Evolutionary conservation across 306 rosid species (phyloP).

Genomic region (Gynostemma pentaphyllum): DNA sequence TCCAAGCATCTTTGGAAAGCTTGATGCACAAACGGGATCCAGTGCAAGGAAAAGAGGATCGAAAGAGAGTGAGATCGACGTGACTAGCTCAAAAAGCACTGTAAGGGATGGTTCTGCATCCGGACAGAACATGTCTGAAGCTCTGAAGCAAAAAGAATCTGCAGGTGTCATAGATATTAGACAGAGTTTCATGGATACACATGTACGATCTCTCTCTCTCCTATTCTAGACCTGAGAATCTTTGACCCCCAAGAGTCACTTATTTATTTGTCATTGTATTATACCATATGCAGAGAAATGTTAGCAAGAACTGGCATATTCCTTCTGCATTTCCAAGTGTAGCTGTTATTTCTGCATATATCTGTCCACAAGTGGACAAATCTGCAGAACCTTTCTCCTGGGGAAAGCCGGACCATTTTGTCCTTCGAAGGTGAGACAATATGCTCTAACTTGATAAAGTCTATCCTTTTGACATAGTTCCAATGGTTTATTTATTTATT

Average conservation of each 20-base stretch:
- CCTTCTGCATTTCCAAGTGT: constrained; percentile 84
- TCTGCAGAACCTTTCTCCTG: constrained; percentile 78
- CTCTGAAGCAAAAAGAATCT: constrained; percentile 32
- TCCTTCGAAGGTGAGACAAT: constrained; percentile 78
- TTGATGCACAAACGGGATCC: constrained; percentile 34
- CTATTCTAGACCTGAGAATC: not conserved
- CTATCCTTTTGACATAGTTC: not conserved
- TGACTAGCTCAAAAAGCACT: constrained; percentile 8
- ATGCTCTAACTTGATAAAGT: not conserved
- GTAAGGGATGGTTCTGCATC: constrained; percentile 23
- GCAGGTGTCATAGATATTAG: constrained; percentile 24
- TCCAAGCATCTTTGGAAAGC: constrained; percentile 69
- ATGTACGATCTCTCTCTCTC: constrained; percentile 35
- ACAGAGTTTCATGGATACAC: constrained; percentile 62
- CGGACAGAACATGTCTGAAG: constrained; percentile 25
- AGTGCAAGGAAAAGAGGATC: constrained; percentile 38
- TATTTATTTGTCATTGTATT: not conserved
- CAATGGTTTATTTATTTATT: not conserved
- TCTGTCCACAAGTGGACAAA: constrained; percentile 71
- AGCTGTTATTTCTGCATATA: constrained; percentile 69
- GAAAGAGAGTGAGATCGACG: constrained; percentile 27
- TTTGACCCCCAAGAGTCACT: not conserved
- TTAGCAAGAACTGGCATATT: constrained; percentile 98
- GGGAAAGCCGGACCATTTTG: constrained; percentile 95
- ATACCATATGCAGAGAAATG: constrained; percentile 57